A percentile compares a stretch with the other conserved stretches of the same genome.
phyloP scores from a whole-genome alignment of 768 basidiomycete genomes.

The Rhizopogon sp. region DNA sequence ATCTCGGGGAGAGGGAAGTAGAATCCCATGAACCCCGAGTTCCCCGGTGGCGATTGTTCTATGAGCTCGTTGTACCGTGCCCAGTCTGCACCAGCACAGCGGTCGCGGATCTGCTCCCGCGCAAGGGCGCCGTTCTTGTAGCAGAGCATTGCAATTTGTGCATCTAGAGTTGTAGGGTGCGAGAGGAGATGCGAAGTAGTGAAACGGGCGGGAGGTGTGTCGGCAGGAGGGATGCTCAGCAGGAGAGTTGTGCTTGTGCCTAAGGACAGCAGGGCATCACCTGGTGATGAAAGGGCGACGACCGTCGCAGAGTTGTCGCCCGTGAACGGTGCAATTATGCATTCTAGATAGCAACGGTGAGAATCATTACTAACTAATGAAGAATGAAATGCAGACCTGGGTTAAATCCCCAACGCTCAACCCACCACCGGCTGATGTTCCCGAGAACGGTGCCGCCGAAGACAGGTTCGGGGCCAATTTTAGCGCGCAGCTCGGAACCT shows the following conservation, averaged over 20 bases:
- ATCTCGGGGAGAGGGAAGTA: constrained; percentile 87
- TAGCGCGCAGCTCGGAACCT: constrained; percentile 57
- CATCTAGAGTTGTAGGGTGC: constrained; percentile 56
- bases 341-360: constrained; percentile 38
- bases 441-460: constrained; percentile 66
- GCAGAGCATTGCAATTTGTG: constrained; percentile 86
- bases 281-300: constrained; percentile 65
- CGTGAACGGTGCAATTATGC: constrained; percentile 78
- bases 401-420: constrained; percentile 69
- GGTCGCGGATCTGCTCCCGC: constrained; percentile 70
- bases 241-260: constrained; percentile 88
- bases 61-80: constrained; percentile 63
- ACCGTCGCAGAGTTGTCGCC: constrained; percentile 90
- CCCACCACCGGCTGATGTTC: constrained; percentile 64
- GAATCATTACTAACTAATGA: neutral
- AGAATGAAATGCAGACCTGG: constrained; percentile 37
- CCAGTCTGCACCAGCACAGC: constrained; percentile 60
- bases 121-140: constrained; percentile 88
- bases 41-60: constrained; percentile 48
- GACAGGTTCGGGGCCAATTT: constrained; percentile 76
- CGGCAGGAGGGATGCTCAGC: constrained; percentile 65
- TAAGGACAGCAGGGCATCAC: constrained; percentile 80
- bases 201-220: constrained; percentile 60
- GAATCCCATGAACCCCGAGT: constrained; percentile 59
- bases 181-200: constrained; percentile 73